A percentile compares a stretch with the other conserved stretches of the same genome.
Evolutionary conservation across 495 filamentous ascomycete genomes (phyloP).

Genomic region (Xylaria telfairii): DNA sequence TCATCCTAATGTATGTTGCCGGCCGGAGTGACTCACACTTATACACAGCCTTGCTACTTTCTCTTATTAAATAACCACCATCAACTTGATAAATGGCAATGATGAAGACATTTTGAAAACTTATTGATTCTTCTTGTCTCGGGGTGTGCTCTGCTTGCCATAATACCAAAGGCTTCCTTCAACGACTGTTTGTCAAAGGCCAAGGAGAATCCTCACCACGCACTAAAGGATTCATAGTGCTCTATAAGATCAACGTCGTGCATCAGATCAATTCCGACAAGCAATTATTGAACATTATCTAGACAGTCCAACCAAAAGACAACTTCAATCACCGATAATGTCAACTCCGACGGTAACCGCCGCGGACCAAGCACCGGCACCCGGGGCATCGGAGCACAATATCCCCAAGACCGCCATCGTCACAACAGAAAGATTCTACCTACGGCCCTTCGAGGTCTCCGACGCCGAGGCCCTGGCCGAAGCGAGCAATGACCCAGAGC

Average conservation of each 20-base stretch:
- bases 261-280: background rate
- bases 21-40: background rate
- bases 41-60: background rate
- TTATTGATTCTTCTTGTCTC: background rate
- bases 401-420: slow-evolving; percentile 28
- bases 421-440: slow-evolving; percentile 32
- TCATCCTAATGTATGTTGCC: background rate
- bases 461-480: slow-evolving; percentile 38
- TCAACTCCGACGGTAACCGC: background rate
- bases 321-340: background rate
- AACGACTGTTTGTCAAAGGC: background rate
- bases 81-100: background rate
- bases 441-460: slow-evolving; percentile 38
- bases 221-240: background rate
- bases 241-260: background rate
- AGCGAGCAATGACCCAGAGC: slow-evolving; percentile 39
- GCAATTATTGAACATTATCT: background rate
- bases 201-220: background rate
- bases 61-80: background rate
- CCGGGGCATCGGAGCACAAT: background rate
- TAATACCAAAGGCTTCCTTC: background rate
- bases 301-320: background rate
- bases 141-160: background rate
- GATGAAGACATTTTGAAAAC: background rate
- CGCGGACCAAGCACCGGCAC: background rate